Evolutionary conservation across 192 early-diverging fungal species (phyloP).

Genomic region (Backusella westeae): DNA sequence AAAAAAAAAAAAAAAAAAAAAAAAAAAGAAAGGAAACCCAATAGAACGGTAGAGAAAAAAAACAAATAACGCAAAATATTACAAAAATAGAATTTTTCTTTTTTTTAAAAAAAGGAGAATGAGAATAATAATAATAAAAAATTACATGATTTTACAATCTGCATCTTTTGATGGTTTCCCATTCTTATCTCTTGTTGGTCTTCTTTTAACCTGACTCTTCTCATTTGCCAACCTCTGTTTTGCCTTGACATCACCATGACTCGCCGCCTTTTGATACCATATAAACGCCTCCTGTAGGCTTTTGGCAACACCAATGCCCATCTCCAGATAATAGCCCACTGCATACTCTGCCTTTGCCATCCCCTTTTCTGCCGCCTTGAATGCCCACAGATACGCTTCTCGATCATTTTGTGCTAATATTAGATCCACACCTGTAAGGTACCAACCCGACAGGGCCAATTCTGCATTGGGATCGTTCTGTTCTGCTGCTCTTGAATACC

Average conservation of each 20-base stretch:
- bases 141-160: slow-evolving; percentile 36
- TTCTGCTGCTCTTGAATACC: slow-evolving; percentile 94
- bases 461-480: slow-evolving; percentile 89
- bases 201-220: slow-evolving; percentile 8
- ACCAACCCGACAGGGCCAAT: slow-evolving; percentile 96
- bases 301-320: slow-evolving; percentile 78
- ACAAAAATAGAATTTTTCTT: background rate
- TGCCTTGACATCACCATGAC: slow-evolving; percentile 81
- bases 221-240: slow-evolving; percentile 67
- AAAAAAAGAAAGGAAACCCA: background rate
- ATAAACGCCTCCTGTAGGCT: slow-evolving; percentile 73
- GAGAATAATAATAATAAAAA: background rate
- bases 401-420: slow-evolving; percentile 87
- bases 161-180: slow-evolving; percentile 27
- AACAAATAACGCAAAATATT: background rate
- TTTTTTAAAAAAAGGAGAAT: background rate
- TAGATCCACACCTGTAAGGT: slow-evolving; percentile 83
- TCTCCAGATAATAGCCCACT: slow-evolving; percentile 91
- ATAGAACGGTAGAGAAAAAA: background rate
- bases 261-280: slow-evolving; percentile 86
- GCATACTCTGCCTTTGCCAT: slow-evolving; percentile 95
- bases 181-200: slow-evolving; percentile 25
- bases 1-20: background rate
- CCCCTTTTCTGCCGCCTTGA: slow-evolving; percentile 91
- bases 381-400: slow-evolving; percentile 96